Evolutionary conservation across 192 early-diverging fungal genomes (phyloP).

Genomic region (Entophlyctis helioformis): DNA sequence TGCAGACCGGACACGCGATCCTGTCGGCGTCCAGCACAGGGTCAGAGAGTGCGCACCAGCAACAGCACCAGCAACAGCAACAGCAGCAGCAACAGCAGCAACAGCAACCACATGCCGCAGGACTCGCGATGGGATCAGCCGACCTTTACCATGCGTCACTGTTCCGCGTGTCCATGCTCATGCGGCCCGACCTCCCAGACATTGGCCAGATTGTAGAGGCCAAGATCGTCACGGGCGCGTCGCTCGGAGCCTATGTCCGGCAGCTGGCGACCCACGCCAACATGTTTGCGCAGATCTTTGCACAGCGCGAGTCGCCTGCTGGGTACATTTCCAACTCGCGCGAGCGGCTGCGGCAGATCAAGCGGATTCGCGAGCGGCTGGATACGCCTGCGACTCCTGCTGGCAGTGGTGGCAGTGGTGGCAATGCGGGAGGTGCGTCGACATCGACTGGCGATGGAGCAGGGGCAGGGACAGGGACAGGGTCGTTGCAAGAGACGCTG

Average conservation of each 20-base stretch:
- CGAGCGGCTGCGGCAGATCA: slow-evolving; percentile 85
- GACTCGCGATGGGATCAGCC: too few species aligned
- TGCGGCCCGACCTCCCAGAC: slow-evolving; percentile 63
- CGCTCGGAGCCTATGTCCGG: slow-evolving; percentile 70
- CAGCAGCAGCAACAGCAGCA: not conserved
- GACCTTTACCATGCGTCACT: slow-evolving; percentile 17
- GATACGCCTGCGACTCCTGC: too few species aligned
- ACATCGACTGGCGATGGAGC: too few species aligned
- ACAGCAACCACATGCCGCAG: too few species aligned
- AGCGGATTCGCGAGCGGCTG: slow-evolving; percentile 55
- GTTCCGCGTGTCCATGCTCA: slow-evolving; percentile 55
- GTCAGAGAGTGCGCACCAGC: not conserved
- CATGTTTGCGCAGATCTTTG: slow-evolving; percentile 79
- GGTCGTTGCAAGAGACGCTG: too few species aligned
- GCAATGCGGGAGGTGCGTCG: too few species aligned
- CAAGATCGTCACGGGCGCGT: slow-evolving; percentile 69
- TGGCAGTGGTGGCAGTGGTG: too few species aligned
- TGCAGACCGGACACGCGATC: not conserved
- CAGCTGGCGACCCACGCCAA: slow-evolving; percentile 78
- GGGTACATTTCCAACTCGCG: slow-evolving; percentile 83
- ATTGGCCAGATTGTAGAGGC: slow-evolving; percentile 62
- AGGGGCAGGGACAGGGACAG: too few species aligned
- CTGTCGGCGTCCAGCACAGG: not conserved
- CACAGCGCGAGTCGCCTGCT: slow-evolving; percentile 34
- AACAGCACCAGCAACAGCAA: slow-evolving; percentile 2